These are phyloP conservation scores for Paramecium tetraurelia DNA, from an alignment of 73 alveolate genomes.

Conservation along the genomic window DNA sequence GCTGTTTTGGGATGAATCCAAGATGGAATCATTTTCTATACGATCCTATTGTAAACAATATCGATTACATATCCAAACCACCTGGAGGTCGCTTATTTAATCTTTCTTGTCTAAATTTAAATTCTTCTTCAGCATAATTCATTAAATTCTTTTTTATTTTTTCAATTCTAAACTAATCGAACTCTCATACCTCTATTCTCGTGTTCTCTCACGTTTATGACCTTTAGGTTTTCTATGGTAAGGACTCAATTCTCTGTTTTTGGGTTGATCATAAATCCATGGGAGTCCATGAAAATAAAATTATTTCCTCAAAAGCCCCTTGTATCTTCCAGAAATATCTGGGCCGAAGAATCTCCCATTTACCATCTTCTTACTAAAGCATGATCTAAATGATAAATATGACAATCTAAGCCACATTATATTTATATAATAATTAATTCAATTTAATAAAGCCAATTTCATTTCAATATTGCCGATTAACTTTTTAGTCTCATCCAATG, in stretches of 20 bases:
- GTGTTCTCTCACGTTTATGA: neutral
- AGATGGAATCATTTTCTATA: slow-evolving; percentile 29
- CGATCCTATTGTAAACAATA: neutral
- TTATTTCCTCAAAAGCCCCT: slow-evolving; percentile 54
- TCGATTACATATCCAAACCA: slow-evolving; percentile 25
- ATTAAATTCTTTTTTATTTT: slow-evolving; percentile 5
- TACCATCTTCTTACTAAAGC: slow-evolving; percentile 30
- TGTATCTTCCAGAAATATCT: slow-evolving; percentile 49
- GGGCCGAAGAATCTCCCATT: slow-evolving; percentile 43
- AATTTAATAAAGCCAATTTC: neutral
- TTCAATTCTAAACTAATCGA: neutral
- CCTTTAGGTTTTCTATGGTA: slow-evolving; percentile 58
- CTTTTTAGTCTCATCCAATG: neutral
- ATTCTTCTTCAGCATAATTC: slow-evolving; percentile 25
- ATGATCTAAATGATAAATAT: slow-evolving; percentile 33
- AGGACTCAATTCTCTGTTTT: slow-evolving; percentile 39
- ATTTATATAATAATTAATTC: neutral
- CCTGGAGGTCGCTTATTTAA: slow-evolving; percentile 8
- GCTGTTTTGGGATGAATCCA: slow-evolving; percentile 27
- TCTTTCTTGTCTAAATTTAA: slow-evolving; percentile 43
- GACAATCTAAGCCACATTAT: slow-evolving; percentile 61
- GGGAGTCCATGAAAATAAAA: slow-evolving; percentile 56
- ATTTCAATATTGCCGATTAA: neutral
- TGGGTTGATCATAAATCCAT: slow-evolving; percentile 61
- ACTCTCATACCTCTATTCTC: neutral